Evolutionary conservation across 306 rosid species (phyloP), one percentile per base, ranked within the genome.

Genomic region (Potentilla sterilis): DNA sequence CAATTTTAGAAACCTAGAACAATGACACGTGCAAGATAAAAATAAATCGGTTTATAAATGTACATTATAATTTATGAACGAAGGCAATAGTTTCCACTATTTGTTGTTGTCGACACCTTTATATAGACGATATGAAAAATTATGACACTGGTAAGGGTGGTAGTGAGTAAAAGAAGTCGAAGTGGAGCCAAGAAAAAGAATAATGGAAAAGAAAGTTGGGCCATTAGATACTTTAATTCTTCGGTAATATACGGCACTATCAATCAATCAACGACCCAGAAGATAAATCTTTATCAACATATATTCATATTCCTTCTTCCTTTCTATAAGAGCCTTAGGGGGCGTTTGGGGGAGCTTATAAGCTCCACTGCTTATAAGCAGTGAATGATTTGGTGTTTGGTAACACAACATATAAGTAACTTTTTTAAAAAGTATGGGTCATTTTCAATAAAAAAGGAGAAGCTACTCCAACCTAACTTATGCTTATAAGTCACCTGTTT

Each of bases 171-270:
- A 59, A 59, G 44, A 74, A 9, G 41, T 16, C 43, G 19, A 32
- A 46, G 44, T 9, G 6, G 41, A 32, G 2, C 49, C 3, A 37
- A 46, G 43, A 75, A 18, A 32, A 11, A 14, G 67, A 72, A 64
- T 18, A 21, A 37, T 34, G 44, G 44, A 67, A 52, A 41, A 70
- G 64, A 69, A 42, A 74, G 76, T 21, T 4, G 70, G 57, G 21
- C 55, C 63, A 65, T 63, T 51, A 65, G 78, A 73, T 58, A 47
- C 81, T 81, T 77, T 77, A 7, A 51, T 58, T 21, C 49, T 70
- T 67, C 63, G 66, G 76, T 42, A 52, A 62, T 38, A 78, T 70
- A 78, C 80, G 80, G 85, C 74, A 37, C 70, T 38, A 69, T 64
- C 47, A 76, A 75, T 59, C 81, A 67, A 75, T 81, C 32, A 58